Conservation (phyloP, 2,329 filamentous ascomycete genomes). For the Pestalotiopsis sp. region DNA sequence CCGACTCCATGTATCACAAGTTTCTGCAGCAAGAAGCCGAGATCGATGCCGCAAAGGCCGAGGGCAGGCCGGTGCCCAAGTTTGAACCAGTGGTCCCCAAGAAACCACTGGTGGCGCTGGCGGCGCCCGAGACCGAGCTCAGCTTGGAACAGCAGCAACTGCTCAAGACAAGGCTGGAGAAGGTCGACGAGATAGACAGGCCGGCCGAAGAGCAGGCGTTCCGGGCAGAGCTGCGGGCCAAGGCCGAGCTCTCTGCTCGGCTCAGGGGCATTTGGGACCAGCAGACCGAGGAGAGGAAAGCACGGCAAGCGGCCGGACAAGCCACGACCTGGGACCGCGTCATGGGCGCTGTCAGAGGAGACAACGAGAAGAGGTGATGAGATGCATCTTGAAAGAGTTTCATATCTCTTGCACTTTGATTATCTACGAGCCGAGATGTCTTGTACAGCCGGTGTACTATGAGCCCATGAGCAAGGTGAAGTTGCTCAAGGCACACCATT, state of each 20-base stretch:
- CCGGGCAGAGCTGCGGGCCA: constrained; percentile 63
- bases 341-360: constrained; percentile 23
- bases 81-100: constrained; percentile 60
- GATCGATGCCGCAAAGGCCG: constrained; percentile 69
- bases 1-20: constrained; percentile 85
- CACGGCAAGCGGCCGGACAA: constrained; percentile 60
- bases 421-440: neutral
- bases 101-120: constrained; percentile 23
- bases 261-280: constrained; percentile 59
- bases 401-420: neutral
- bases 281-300: constrained; percentile 55
- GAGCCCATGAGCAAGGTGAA: neutral
- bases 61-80: constrained; percentile 59
- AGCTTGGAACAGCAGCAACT: constrained; percentile 51
- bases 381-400: neutral
- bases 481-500: neutral
- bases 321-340: constrained; percentile 46
- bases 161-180: constrained; percentile 59
- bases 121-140: constrained; percentile 27
- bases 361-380: constrained; percentile 8
- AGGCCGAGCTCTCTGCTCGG: constrained; percentile 59
- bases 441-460: constrained; percentile 9
- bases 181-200: constrained; percentile 60
- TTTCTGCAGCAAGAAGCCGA: constrained; percentile 81
- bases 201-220: constrained; percentile 66